A percentile compares a stretch with the other conserved stretches of the same genome.
These are phyloP conservation scores for Herpetomonas tarakana DNA, from an alignment of 208 protist species.

Conservation along the genomic window DNA sequence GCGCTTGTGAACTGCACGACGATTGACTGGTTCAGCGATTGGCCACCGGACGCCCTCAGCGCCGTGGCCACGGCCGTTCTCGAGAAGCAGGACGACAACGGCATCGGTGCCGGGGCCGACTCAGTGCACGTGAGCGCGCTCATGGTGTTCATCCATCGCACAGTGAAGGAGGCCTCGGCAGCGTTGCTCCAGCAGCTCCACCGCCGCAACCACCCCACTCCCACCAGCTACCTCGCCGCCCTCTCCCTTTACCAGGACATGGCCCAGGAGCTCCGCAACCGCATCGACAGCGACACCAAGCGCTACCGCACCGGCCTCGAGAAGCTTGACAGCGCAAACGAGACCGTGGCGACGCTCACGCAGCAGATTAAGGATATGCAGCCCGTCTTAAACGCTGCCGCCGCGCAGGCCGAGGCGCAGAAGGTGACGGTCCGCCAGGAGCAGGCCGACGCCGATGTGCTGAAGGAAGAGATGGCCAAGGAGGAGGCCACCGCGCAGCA, in stretches of 20 bases:
- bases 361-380: constrained; percentile 93
- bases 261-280: constrained; percentile 63
- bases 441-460: constrained; percentile 83
- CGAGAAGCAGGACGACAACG: constrained; percentile 5
- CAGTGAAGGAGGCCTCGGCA: constrained; percentile 75
- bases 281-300: constrained; percentile 40
- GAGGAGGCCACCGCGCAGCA: constrained; percentile 81
- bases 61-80: constrained; percentile 75
- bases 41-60: constrained; percentile 92
- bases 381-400: constrained; percentile 87
- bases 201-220: constrained; percentile 94
- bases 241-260: constrained; percentile 85
- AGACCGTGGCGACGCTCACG: constrained; percentile 93
- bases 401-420: constrained; percentile 89
- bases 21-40: constrained; percentile 97
- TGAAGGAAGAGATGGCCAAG: constrained; percentile 65
- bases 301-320: constrained; percentile 87
- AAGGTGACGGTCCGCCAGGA: constrained; percentile 81
- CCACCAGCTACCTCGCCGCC: constrained; percentile 95
- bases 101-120: constrained; percentile 9
- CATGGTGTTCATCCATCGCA: constrained; percentile 88
- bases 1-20: constrained; percentile 97
- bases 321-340: constrained; percentile 93
- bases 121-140: constrained; percentile 61
- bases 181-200: constrained; percentile 86